Conservation (phyloP, 805 yeast genomes). For the Danielozyma ontarioensis region DNA sequence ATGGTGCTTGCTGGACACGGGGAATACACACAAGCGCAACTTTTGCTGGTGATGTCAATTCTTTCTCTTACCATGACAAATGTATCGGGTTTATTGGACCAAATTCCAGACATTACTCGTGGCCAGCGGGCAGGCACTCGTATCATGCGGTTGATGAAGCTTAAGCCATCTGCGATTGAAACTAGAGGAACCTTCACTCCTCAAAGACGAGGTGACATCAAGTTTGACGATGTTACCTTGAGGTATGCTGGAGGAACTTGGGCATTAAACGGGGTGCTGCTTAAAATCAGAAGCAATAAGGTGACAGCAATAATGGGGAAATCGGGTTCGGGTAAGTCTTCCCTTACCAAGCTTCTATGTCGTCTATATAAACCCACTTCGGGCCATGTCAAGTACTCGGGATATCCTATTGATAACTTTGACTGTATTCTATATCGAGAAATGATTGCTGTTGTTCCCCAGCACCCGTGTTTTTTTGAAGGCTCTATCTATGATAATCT, state of each 20-base stretch:
- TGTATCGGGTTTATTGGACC: constrained; percentile 52
- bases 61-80: constrained; percentile 68
- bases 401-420: constrained; percentile 41
- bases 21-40: constrained; percentile 50
- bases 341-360: constrained; percentile 54
- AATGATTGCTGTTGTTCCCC: constrained; percentile 67
- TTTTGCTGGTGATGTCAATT: constrained; percentile 67
- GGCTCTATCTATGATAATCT: constrained; percentile 73
- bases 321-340: constrained; percentile 92
- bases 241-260: constrained; percentile 36
- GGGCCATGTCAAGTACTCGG: constrained; percentile 41
- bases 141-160: constrained; percentile 37
- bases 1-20: constrained; percentile 57
- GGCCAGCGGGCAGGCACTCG: constrained; percentile 69
- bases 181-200: constrained; percentile 31
- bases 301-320: constrained; percentile 71
- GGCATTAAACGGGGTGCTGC: constrained; percentile 38
- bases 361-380: constrained; percentile 43
- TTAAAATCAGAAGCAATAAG: constrained; percentile 42
- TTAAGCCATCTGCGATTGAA: constrained; percentile 32
- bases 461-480: constrained; percentile 64
- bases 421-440: constrained; percentile 46
- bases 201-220: constrained; percentile 17
- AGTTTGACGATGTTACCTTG: constrained; percentile 45
- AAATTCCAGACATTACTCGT: constrained; percentile 74